Base-by-base conservation (phyloP, 805 yeast species). In the Kodamaea kaohsiungensis region DNA sequence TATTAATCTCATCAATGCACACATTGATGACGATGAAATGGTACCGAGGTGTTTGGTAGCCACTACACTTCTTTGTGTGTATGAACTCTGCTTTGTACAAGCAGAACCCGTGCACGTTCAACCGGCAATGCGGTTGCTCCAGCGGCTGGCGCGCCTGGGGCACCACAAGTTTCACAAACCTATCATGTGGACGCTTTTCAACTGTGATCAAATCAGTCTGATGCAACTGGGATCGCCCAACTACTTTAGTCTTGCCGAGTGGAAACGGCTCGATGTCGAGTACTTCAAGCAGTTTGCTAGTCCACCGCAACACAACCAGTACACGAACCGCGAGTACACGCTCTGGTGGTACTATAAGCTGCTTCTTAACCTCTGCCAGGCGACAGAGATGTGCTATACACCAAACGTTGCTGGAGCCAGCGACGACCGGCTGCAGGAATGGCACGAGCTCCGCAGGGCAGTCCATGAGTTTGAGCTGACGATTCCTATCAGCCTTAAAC, bases 321-420 rank as follows among this genome's bases (percentile, higher is more conserved):
- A 40, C 37, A 13, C 48, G 15, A 52, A 52, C 53, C 59, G 58
- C 46, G 62, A 53, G 39, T 49, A 52, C 37, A 61, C 69, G 6
- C 54, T 66, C n/a, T 73, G 76, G 77, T 74, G 77, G 77, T 59
- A 66, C 42, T 69, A 71, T 50, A 67, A 69, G 51, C 58, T 70
- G 37, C 54, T 69, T 38, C 46, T 71, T 12, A 63, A 64, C 46
- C 68, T 62, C 51, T 62, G 71, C 48, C 49, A 56, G 15, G 63
- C 72, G 47, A 68, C 65, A 54, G 76, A 72, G 39, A 70, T 71
- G 53, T 60, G 64, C 25, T 59, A 62, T 47, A 63, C 58, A 35
- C 58, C 59, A 3, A 60, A 54, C 3, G 77, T 72, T 5, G 25
- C 25, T 19, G 45, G 22, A 4, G 17, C 18, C 2, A 17, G 42